These are phyloP conservation scores for Dactylella cylindrospora DNA, from an alignment of 2,329 filamentous ascomycete species.

Conservation along the genomic window DNA sequence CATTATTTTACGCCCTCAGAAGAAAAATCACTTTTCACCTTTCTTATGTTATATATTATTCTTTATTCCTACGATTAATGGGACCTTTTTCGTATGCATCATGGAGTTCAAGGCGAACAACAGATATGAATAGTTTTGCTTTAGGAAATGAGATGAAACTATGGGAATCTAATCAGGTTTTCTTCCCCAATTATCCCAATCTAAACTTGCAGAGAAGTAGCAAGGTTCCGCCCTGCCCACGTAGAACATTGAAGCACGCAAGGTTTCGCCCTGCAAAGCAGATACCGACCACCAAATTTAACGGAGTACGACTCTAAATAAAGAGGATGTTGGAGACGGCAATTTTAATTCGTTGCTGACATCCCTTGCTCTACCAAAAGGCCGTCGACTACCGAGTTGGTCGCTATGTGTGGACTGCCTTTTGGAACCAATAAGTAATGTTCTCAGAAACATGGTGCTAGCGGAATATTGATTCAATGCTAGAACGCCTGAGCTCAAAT, in stretches of 20 bases:
- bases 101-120: slow-evolving; percentile 36
- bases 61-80: slow-evolving; percentile 33
- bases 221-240: slow-evolving; percentile 44
- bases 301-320: too few relatives aligned
- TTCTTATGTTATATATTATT: slow-evolving; percentile 44
- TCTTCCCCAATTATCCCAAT: slow-evolving; percentile 2
- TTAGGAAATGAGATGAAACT: slow-evolving; percentile 19
- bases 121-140: slow-evolving; percentile 1
- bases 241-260: slow-evolving; percentile 44
- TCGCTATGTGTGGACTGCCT: too few relatives aligned
- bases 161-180: slow-evolving; percentile 19
- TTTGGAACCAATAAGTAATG: too few relatives aligned
- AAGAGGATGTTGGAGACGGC: too few relatives aligned
- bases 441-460: too few relatives aligned
- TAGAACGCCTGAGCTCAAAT: too few relatives aligned
- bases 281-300: slow-evolving; percentile 13
- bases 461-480: too few relatives aligned
- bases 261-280: slow-evolving; percentile 44
- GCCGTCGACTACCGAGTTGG: too few relatives aligned
- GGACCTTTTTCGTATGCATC: slow-evolving; percentile 28
- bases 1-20: slow-evolving; percentile 18
- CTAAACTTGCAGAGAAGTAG: slow-evolving; percentile 43
- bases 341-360: too few relatives aligned
- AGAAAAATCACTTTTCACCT: slow-evolving; percentile 31
- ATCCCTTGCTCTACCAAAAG: too few relatives aligned